Evolutionary conservation across 129 eudicot genomes (phyloP).

Genomic region (Saussurea involucrata): DNA sequence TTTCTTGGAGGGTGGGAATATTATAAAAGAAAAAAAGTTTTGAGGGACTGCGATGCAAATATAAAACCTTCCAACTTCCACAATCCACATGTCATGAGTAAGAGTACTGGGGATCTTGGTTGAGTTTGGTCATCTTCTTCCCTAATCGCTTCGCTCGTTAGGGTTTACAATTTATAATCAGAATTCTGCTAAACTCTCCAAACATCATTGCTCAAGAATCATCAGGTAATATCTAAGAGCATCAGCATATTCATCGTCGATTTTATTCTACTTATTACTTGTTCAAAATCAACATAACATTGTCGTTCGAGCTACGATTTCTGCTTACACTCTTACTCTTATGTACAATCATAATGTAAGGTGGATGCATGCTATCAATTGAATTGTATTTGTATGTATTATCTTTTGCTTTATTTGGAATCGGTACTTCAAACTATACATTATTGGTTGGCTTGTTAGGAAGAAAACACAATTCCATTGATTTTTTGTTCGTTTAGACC

Average conservation of each 20-base stretch:
- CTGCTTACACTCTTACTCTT: not conserved
- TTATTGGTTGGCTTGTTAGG: not conserved
- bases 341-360: not conserved
- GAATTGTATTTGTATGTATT: not conserved
- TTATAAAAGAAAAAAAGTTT: not conserved
- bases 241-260: constrained; percentile 1
- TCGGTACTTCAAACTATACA: not conserved
- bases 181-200: not conserved
- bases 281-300: not conserved
- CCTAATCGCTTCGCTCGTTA: constrained; percentile 2
- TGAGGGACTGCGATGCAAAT: not conserved
- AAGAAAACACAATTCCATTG: not conserved
- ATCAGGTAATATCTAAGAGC: constrained; percentile 17
- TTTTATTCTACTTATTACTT: not conserved
- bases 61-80: not conserved
- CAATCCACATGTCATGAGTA: not conserved
- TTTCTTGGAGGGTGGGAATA: not conserved
- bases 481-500: not conserved
- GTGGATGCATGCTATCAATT: not conserved
- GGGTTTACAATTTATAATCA: constrained; percentile 7
- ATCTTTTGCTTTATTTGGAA: not conserved
- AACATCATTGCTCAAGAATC: not conserved
- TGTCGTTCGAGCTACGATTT: not conserved
- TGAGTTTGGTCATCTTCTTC: not conserved
- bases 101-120: constrained; percentile 8